Conservation (phyloP, 768 basidiomycete species). For the Lactarius trivialis region DNA sequence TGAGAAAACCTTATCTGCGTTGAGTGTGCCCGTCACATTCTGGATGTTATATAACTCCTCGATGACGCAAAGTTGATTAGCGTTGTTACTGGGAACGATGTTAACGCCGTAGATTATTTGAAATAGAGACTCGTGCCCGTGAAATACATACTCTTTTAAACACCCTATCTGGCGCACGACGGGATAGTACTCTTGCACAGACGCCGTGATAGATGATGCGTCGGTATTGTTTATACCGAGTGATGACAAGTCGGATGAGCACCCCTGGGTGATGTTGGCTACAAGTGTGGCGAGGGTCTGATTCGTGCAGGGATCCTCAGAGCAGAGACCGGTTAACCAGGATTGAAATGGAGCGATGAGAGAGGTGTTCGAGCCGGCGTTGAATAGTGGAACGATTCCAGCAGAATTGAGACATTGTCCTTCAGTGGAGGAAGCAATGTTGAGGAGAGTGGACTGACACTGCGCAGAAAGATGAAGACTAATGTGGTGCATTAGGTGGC, state of each 20-base stretch:
- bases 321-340: constrained; percentile 58
- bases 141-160: constrained; percentile 54
- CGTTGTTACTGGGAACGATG: constrained; percentile 28
- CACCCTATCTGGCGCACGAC: constrained; percentile 50
- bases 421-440: constrained; percentile 38
- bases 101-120: neutral
- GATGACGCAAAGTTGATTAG: constrained; percentile 48
- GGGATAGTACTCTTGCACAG: constrained; percentile 52
- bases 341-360: constrained; percentile 45
- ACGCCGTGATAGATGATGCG: constrained; percentile 28
- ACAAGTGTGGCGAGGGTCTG: constrained; percentile 50
- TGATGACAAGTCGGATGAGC: constrained; percentile 35
- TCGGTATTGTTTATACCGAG: constrained; percentile 22
- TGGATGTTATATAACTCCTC: constrained; percentile 52
- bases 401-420: constrained; percentile 46
- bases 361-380: constrained; percentile 32
- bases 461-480: constrained; percentile 36
- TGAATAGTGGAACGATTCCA: constrained; percentile 38
- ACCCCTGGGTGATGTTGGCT: constrained; percentile 47
- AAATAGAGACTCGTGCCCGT: neutral
- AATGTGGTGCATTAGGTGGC: neutral
- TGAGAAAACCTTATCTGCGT: neutral
- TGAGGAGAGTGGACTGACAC: constrained; percentile 44
- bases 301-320: constrained; percentile 49
- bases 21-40: constrained; percentile 22